Evolutionary conservation across 495 filamentous ascomycete species (phyloP).

Genomic region (Aspergillus egyptiacus): DNA sequence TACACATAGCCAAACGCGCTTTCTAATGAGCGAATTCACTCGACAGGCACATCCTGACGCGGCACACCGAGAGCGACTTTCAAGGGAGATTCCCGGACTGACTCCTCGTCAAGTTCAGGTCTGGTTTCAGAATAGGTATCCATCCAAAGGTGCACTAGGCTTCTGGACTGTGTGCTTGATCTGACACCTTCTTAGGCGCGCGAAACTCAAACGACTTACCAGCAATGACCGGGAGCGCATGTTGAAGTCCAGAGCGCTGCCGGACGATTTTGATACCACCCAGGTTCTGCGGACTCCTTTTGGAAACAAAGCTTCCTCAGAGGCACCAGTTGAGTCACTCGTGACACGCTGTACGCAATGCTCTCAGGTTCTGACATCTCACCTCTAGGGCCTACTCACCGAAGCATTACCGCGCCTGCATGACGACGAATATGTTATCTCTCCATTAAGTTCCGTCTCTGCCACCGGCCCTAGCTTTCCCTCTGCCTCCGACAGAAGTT

Average conservation of each 20-base stretch:
- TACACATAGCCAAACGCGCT: constrained; percentile 94
- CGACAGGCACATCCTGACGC: constrained; percentile 94
- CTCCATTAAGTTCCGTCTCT: constrained; percentile 40
- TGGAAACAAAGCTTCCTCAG: constrained; percentile 29
- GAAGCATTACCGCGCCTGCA: constrained; percentile 32
- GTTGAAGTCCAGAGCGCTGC: constrained; percentile 86
- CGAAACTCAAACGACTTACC: constrained; percentile 91
- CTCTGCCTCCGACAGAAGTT: constrained; percentile 27
- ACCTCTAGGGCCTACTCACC: constrained; percentile 31
- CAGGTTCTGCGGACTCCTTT: constrained; percentile 80
- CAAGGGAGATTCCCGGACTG: constrained; percentile 86
- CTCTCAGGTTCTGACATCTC: constrained; percentile 12
- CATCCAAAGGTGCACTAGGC: background rate
- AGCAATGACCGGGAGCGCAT: constrained; percentile 90
- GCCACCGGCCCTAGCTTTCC: constrained; percentile 39
- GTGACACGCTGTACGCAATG: constrained; percentile 14
- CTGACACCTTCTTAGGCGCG: constrained; percentile 52
- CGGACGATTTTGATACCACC: constrained; percentile 87
- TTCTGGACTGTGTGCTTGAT: no score
- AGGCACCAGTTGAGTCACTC: constrained; percentile 31
- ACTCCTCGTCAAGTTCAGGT: constrained; percentile 95
- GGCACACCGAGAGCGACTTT: constrained; percentile 82
- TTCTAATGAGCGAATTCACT: constrained; percentile 95
- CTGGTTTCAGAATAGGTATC: constrained; percentile 97
- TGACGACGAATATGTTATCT: constrained; percentile 42